Base-by-base conservation (phyloP, 768 basidiomycete species). In the Arthromyces matolae region DNA sequence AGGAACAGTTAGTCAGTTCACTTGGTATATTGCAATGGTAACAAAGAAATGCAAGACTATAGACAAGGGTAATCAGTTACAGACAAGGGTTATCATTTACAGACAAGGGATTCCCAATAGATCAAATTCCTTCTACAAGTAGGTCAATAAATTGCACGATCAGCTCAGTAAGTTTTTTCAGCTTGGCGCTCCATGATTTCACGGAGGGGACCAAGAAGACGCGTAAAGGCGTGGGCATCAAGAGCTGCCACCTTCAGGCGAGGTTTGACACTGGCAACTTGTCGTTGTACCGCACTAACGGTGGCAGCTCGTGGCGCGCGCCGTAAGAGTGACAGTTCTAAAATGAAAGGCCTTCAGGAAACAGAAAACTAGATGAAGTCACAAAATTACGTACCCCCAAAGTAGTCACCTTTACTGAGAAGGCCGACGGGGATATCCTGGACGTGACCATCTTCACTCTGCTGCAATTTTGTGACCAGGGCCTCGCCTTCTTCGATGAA, bases 401-500 rank as follows among this genome's bases (percentile, higher is more conserved):
- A 99, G 74, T 98, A 99, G 64, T 99, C 94, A 6, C 95, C 95
- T 61, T 93, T 92, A 60, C 74, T 79, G 44, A 91, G 77, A 45
- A 72, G 79, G 5, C 86, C 87, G 9, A 98, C 89, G 12, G 78
- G 69, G 40, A 89, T 76, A 58, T 89, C 84, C 22, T 72, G 76
- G 63, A 70, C 62, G 37, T 79, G 73, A 0, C 80, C 84, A 37
- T 79, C 77, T 14, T 80, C 83, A 31, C 65, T 71, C 49, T 74
- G 72, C 49, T 83, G 80, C 36, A 72, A 71, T 71, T 96, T 94
- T 36, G 88, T 87, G 0, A 91, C 93, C 39, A 83, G 72, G 2
- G 95, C 95, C 55, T 89, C 83, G 14, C 95, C 95, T 58, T 91
- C 91, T 64, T 98, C 96, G 25, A 99, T 83, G 53, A 99, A 93